Base-by-base conservation (phyloP, 208 protist species). In the Acanthamoeba castellanii region DNA sequence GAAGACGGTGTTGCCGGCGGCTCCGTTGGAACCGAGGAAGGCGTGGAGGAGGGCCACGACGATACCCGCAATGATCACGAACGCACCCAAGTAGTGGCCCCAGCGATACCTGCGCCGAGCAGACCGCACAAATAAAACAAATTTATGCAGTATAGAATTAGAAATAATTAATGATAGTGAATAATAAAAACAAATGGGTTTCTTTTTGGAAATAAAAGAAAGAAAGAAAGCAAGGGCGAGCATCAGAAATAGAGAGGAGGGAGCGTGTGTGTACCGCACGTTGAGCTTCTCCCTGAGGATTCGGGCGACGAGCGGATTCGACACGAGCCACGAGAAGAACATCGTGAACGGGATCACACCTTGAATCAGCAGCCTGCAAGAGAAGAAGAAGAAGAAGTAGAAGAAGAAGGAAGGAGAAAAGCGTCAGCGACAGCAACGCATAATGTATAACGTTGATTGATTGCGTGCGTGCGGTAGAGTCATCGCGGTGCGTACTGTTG, bases 241-340 rank as follows among this genome's bases (percentile, higher is more conserved):
- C n/a, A n/a, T n/a, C n/a, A n/a, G n/a, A n/a, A n/a, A n/a, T n/a
- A n/a, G 84, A 76, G 59, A 76, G 68, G 2, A 81, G 52, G 7
- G 68, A 93, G 20, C 45, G 4, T 50, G 9, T 7, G 14, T 18
- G 32, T 91, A 93, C 89, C 68, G 37, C 66, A 93, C 89, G 89
- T 93, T 74, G 45, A 93, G 66, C 37, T 68, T 52, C 68, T 81
- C 32, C 14, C 64, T 13, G 22, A 93, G 52, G 47, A 93, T 93
- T 2, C 61, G 68, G 8, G 68, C 84, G 3, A 64, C 84, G 42
- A 91, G 42, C 18, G 84, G 84, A 50, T 91, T 91, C n/a, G 89
- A 93, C 42, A 93, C 89, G 74, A 95, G 55, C 78, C 74, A 95
- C 22, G 92, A 95, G 76, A 95, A 95, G 78, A 95, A 92, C 92